Percentiles rank a stretch among this genome's conserved stretches.
Conservation (phyloP, 495 filamentous ascomycete genomes). For the Pyrenula massariospora region DNA sequence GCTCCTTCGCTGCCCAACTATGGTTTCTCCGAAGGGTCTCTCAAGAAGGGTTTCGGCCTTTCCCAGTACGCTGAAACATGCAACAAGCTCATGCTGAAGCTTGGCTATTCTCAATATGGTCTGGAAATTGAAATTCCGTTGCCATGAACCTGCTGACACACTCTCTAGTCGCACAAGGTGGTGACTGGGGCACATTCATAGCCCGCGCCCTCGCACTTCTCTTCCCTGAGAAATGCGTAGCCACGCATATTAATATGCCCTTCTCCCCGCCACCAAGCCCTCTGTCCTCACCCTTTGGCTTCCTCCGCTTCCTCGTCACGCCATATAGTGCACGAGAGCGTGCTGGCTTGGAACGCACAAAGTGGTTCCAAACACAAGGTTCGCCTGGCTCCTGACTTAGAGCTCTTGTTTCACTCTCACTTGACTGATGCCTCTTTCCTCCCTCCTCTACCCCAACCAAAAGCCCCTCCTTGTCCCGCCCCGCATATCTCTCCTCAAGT, state of each 20-base stretch:
- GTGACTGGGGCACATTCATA: constrained; percentile 37
- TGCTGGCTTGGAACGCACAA: constrained; percentile 15
- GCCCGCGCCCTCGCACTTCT: constrained; percentile 25
- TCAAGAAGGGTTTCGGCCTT: constrained; percentile 26
- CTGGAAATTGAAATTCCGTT: constrained; percentile 1
- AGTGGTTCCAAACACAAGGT: constrained; percentile 24
- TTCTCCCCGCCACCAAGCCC: constrained; percentile 20
- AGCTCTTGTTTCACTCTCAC: too few relatives aligned
- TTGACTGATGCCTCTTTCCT: too few relatives aligned
- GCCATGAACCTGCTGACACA: not conserved
- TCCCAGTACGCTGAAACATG: constrained; percentile 30
- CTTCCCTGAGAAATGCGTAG: constrained; percentile 28
- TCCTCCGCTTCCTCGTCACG: constrained; percentile 19
- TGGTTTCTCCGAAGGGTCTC: constrained; percentile 45
- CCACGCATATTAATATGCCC: constrained; percentile 32
- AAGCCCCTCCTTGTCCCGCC: too few relatives aligned
- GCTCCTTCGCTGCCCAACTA: constrained; percentile 62
- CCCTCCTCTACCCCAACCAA: too few relatives aligned
- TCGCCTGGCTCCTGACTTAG: too few relatives aligned
- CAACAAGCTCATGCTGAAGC: constrained; percentile 27
- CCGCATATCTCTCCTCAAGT: constrained; percentile 1
- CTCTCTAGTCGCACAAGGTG: constrained; percentile 31
- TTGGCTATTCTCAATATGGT: constrained; percentile 35
- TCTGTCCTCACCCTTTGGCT: constrained; percentile 20
- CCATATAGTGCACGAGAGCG: constrained; percentile 25